Evolutionary conservation across 2,329 filamentous ascomycete genomes (phyloP).

Genomic region (Neonectria coccinea): DNA sequence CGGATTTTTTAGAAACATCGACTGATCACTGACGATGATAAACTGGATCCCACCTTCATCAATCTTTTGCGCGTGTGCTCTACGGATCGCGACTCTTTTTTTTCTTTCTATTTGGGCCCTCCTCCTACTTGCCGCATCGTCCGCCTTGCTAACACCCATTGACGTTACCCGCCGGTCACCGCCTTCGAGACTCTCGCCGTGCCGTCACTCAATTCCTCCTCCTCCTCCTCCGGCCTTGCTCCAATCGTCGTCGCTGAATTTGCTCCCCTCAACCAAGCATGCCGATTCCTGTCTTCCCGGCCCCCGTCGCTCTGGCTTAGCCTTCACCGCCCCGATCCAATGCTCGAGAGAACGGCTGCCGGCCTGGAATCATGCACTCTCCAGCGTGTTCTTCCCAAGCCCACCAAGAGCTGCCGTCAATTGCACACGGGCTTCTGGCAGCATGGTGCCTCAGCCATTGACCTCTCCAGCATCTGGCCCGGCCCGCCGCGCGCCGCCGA

Average conservation of each 20-base stretch:
- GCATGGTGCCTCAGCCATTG: constrained; percentile 64
- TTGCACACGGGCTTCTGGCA: constrained; percentile 66
- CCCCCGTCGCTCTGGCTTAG: constrained; percentile 32
- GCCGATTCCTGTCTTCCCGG: constrained; percentile 26
- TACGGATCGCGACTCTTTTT: constrained; percentile 13
- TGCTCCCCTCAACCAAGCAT: constrained; percentile 39
- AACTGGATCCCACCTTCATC: constrained; percentile 23
- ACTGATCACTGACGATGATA: constrained; percentile 32
- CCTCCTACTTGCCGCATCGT: not conserved
- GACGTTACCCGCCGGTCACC: constrained; percentile 7
- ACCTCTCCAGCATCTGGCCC: constrained; percentile 59
- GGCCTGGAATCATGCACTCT: constrained; percentile 67
- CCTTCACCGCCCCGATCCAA: constrained; percentile 48
- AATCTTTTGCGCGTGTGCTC: constrained; percentile 16
- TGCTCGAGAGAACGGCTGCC: constrained; percentile 70
- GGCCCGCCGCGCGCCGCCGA: constrained; percentile 46
- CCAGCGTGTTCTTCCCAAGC: constrained; percentile 61
- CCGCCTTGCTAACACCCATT: not conserved
- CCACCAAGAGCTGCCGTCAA: constrained; percentile 55
- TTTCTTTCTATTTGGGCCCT: constrained; percentile 1
- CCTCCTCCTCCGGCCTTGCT: constrained; percentile 4
- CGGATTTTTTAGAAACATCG: constrained; percentile 32
- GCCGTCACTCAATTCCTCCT: constrained; percentile 29
- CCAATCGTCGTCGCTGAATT: constrained; percentile 11
- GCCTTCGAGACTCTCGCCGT: not conserved